Percentiles rank a stretch among this genome's conserved stretches.
phyloP scores from a whole-genome alignment of 306 rosid genomes.

The Dalbergia oliveri region DNA sequence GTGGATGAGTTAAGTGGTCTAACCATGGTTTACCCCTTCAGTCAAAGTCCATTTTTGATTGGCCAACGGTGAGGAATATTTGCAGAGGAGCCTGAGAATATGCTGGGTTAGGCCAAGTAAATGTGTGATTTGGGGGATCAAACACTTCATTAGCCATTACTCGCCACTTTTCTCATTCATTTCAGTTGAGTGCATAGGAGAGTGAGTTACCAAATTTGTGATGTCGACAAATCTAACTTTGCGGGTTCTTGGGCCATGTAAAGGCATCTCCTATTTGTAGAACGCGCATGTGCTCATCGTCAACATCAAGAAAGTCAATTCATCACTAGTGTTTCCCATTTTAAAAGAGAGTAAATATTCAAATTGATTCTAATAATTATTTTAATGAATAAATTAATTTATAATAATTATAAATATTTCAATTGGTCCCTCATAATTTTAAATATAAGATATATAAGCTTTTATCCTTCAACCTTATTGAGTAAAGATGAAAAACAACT shows the following conservation, averaged over 20 bases:
- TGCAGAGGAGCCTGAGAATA: slow-evolving; percentile 42
- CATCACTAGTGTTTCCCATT: background rate
- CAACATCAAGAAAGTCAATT: slow-evolving; percentile 8
- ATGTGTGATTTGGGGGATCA: slow-evolving; percentile 46
- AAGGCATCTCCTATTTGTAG: background rate
- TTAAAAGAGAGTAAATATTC: too few species aligned
- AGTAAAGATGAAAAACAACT: too few species aligned
- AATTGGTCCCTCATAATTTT: too few species aligned
- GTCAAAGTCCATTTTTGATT: slow-evolving; percentile 25
- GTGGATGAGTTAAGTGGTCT: too few species aligned
- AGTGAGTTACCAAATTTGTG: background rate
- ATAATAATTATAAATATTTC: too few species aligned
- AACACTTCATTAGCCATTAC: background rate
- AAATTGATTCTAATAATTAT: too few species aligned
- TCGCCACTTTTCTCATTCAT: background rate
- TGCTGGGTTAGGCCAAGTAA: slow-evolving; percentile 41
- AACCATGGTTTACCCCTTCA: background rate
- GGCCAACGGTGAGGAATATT: slow-evolving; percentile 37
- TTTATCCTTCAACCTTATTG: too few species aligned
- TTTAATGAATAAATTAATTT: too few species aligned
- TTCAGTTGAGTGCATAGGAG: background rate
- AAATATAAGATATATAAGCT: too few species aligned
- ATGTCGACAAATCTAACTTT: background rate
- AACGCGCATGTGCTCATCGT: background rate
- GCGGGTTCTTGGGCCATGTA: background rate